Conservation (phyloP, 345 rosid species). For the Noccaea caerulescens region DNA sequence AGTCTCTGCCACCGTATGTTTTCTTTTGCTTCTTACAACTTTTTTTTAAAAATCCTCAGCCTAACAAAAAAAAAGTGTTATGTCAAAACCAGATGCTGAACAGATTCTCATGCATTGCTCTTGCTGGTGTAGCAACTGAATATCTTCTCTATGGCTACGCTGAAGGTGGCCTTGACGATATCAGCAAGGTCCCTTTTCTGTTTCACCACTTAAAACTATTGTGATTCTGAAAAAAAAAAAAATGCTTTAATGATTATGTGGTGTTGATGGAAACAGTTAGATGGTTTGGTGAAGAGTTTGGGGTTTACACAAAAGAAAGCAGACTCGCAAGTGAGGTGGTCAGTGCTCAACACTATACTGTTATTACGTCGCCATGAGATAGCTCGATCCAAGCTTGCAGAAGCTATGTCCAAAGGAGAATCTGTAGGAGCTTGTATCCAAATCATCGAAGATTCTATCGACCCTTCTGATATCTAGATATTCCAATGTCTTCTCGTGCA, state of each 20-base stretch:
- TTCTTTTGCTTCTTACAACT: constrained; percentile 1
- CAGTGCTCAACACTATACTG: constrained; percentile 71
- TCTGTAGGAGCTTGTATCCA: constrained; percentile 75
- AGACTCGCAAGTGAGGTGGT: constrained; percentile 91
- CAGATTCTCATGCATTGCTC: constrained; percentile 88
- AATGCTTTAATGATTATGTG: constrained; percentile 12
- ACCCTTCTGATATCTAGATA: constrained; percentile 54
- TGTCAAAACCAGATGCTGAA: constrained; percentile 62
- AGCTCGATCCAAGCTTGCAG: constrained; percentile 69
- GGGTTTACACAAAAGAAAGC: constrained; percentile 91
- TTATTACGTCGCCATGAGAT: constrained; percentile 72
- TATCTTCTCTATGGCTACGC: constrained; percentile 77
- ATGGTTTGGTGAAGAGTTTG: constrained; percentile 63
- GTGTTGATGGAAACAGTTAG: constrained; percentile 55
- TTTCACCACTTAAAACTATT: background rate
- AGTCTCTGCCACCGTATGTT: constrained; percentile 75
- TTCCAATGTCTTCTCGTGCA: background rate
- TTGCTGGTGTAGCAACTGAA: constrained; percentile 86
- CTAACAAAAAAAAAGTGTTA: background rate
- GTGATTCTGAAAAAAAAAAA: background rate
- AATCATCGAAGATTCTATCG: constrained; percentile 59
- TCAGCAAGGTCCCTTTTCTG: constrained; percentile 62
- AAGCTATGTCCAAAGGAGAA: constrained; percentile 69
- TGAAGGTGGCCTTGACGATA: constrained; percentile 88
- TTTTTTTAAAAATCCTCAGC: background rate